Conservation (phyloP, 75 land plant genomes). For the Picea glauca region DNA sequence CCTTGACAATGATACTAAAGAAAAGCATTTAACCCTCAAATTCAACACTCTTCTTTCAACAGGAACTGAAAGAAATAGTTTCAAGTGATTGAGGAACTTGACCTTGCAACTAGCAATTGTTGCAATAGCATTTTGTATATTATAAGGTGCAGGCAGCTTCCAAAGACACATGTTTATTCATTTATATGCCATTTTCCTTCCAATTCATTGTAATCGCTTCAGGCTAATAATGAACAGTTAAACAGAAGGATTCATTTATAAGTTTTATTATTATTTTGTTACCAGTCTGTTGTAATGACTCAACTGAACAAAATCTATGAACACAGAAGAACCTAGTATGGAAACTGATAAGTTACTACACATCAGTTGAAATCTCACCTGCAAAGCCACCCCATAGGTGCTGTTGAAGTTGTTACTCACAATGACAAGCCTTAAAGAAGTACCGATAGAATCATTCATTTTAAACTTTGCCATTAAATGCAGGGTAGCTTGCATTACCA, state of each 20-base stretch:
- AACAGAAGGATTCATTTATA: background rate
- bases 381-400: conserved; percentile 48
- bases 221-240: background rate
- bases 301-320: background rate
- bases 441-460: conserved; percentile 7
- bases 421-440: conserved; percentile 41
- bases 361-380: conserved; percentile 41
- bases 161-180: background rate
- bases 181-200: too few relatives aligned
- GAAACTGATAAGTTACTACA: background rate
- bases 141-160: background rate
- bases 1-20: background rate
- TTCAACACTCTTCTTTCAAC: background rate
- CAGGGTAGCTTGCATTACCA: conserved; percentile 66
- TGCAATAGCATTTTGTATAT: background rate
- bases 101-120: background rate
- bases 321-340: background rate
- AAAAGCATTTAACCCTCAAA: background rate
- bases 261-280: background rate
- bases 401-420: conserved; percentile 47
- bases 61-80: background rate
- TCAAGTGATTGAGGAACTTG: background rate
- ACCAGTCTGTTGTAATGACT: background rate
- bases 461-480: conserved; percentile 36
- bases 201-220: background rate